Evolutionary conservation across 805 yeast genomes (phyloP), one percentile per base, ranked within the genome.

Genomic region (Zygosaccharomyces siamensis): DNA sequence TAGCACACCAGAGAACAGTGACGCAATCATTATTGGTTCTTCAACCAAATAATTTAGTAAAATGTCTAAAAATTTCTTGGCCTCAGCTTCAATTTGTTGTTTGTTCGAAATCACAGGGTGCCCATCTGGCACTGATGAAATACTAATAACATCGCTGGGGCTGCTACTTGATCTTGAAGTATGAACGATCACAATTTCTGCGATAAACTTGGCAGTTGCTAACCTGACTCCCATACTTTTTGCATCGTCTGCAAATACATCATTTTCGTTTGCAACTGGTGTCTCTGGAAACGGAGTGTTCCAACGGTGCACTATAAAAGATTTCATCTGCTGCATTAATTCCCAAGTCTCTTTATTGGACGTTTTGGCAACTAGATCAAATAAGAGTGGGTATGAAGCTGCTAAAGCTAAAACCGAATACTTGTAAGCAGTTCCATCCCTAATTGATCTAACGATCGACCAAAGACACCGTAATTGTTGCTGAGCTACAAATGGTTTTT

Each of bases 171-270:
- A 43, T 10, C 57, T 54, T 3, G 77, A 72, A 3, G 80, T 67
- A 50, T 84, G 89, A 1, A 78, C 74, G 31, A 74, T 70, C 11
- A 83, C 72, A 4, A 83, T 67, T 47, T 75, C 75, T n/a, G 80
- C 80, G 8, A 88, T 77, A 50, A 90, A 81, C 66, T 85, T 87
- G 45, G 84, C 71, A n/a, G 84, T 72, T 26, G 90, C 83, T n/a
- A 86, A 68, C 63, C 78, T 81, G 41, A 81, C 70, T 11, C 84
- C 80, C 33, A 81, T 66, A 41, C 80, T 76, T 62, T 82, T 75
- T 31, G 70, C 59, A 27, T 66, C 57, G 55, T 79, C 82, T 37
- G 44, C 36, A 24, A 48, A 48, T 12, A 46, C 48, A 45, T 39
- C 72, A 70, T 48, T 52, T 30, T 54, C 60, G 14, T 39, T 44